Percentiles rank a stretch among this genome's conserved stretches.
These are phyloP conservation scores for Chlamydomonas eustigma DNA, from an alignment of 139 green algal species.

Conservation along the genomic window DNA sequence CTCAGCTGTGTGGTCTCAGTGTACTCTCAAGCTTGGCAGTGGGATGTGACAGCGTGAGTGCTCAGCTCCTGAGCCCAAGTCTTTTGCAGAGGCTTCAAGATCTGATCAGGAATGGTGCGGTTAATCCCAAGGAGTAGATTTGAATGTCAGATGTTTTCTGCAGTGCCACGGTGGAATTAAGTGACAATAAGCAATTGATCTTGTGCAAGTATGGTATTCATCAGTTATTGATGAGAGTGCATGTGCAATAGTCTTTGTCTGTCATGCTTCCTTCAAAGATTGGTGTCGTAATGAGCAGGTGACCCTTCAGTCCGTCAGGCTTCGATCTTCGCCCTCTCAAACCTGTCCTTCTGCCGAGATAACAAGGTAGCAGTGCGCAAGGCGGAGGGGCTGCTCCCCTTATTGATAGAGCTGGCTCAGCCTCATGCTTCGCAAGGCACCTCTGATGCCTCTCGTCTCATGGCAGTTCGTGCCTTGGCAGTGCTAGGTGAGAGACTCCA, in stretches of 20 bases:
- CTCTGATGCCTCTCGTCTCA: background rate
- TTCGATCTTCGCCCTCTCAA: conserved; percentile 59
- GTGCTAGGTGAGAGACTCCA: conserved; percentile 60
- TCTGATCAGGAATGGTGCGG: conserved; percentile 25
- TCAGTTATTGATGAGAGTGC: too few relatives aligned
- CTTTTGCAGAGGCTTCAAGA: conserved; percentile 36
- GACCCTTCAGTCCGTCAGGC: conserved; percentile 33
- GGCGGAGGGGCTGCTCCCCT: conserved; percentile 36
- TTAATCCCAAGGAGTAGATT: background rate
- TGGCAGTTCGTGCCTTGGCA: conserved; percentile 4
- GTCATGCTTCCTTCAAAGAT: too few relatives aligned
- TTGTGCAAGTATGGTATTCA: too few relatives aligned
- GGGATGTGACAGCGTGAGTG: conserved; percentile 24
- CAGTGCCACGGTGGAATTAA: too few relatives aligned
- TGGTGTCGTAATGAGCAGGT: too few relatives aligned
- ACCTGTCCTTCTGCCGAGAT: conserved; percentile 50
- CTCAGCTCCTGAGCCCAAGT: conserved; percentile 33
- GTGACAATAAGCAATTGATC: too few relatives aligned
- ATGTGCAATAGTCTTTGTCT: too few relatives aligned
- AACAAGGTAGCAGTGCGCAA: conserved; percentile 42
- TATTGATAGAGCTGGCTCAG: conserved; percentile 40
- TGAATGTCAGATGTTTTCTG: too few relatives aligned
- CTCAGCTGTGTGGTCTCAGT: conserved; percentile 43
- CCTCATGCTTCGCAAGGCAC: background rate
- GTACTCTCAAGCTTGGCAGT: conserved; percentile 35